Evolutionary conservation across 129 eudicot species (phyloP), one percentile per base, ranked within the genome.

Genomic region (Lactuca saligna): DNA sequence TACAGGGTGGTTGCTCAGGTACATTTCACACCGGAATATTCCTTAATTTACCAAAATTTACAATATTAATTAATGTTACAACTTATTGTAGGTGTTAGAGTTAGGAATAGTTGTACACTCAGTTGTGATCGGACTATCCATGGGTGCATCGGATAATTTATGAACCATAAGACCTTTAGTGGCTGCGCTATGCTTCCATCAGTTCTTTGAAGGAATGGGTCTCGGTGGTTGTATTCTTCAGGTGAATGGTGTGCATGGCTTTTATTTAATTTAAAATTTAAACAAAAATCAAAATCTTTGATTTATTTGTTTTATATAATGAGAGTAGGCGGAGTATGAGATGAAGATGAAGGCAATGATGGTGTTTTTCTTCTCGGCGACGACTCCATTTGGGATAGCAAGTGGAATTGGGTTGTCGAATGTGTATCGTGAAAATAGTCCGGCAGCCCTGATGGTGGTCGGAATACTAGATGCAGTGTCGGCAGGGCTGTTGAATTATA

Each of bases 331-430:
- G 0, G 79, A 88, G 62, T 88, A 84, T 16, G 65, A 75, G 61
- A 29, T 15, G 3, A 53, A 71, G 65, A 85, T 78, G 86, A 88
- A 88, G 75, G 81, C 78, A 13, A 65, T 75, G 2, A 82, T 88
- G 96, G 91, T 85, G 17, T 83, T 88, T 81, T 88, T 88, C 68
- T 88, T 88, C 80, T 69, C 91, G 3, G 81, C 71, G 12, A 88
- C 96, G 6, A 88, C 96, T 17, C 96, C 96, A 7, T 70, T 79
- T 4, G 89, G 91, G n/a, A 88, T 88, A 9, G 85, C 77, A 1
- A 57, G 85, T 8, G 95, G 91, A 34, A 64, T 88, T 0, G 73
- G 69, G 8, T 11, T 85, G 34, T 74, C 88, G 1, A 78, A 65
- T 13, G 73, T 78, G 15, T 87, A 87, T 72, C 65, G 64, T 3